Conservation (phyloP, 768 basidiomycete genomes). For the Melanogaster broomeanus region DNA sequence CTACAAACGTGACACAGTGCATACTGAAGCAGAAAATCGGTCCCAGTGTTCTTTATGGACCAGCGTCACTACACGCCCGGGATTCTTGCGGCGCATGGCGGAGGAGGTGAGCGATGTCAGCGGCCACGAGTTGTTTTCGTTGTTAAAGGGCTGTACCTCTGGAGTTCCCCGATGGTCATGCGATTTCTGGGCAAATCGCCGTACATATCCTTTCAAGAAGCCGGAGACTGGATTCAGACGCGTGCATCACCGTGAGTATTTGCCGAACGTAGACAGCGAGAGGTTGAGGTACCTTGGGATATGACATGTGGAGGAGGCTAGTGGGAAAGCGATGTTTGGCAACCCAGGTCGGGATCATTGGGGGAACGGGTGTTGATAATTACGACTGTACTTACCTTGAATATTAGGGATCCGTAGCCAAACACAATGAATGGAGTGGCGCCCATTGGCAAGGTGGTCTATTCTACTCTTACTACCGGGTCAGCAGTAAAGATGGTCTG, state of each 20-base stretch:
- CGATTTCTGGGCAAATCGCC: constrained; percentile 88
- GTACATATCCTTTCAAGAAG: constrained; percentile 87
- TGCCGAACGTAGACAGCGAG: background rate
- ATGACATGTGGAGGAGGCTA: constrained; percentile 85
- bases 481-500: too few relatives aligned
- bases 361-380: background rate
- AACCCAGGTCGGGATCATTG: background rate
- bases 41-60: constrained; percentile 91
- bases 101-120: background rate
- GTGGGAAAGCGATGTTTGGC: background rate
- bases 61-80: constrained; percentile 89
- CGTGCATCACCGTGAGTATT: background rate
- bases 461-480: background rate
- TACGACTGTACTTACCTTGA: constrained; percentile 54
- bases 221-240: constrained; percentile 57
- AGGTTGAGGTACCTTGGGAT: constrained; percentile 49
- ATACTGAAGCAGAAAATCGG: constrained; percentile 63
- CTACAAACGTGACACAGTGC: constrained; percentile 25
- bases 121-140: too few relatives aligned
- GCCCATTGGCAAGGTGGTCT: background rate
- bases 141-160: constrained; percentile 52
- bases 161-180: constrained; percentile 93
- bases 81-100: constrained; percentile 49
- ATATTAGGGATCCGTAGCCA: constrained; percentile 92
- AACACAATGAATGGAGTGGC: constrained; percentile 68